Evolutionary conservation across 805 yeast genomes (phyloP), one percentile per base, ranked within the genome.

Genomic region (Kazachstania viticola): DNA sequence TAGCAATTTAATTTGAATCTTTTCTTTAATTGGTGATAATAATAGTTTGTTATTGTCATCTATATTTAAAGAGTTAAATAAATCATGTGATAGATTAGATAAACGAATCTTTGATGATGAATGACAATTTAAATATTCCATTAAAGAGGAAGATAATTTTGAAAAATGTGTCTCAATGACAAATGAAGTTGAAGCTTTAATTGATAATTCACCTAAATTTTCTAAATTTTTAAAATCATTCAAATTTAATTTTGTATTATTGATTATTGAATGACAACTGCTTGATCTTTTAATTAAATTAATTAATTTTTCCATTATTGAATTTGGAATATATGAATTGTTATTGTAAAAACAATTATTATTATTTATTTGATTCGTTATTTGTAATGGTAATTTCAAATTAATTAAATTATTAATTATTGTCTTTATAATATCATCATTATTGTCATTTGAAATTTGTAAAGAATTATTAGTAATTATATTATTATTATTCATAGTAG

Each of bases 211-310:
- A 0, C 94, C 94, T 31, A 81, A 51, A 8, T 54, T 61, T 44
- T 67, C 71, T 5, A 76, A 46, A 40, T 73, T 71, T 14, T 70
- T 67, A 38, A 40, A 45, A 39, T 3, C 49, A 46, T 33, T 45
- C 47, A 12, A 41, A 32, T 14, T 45, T 41, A 14, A 73, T 61
- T 36, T 70, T 72, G 17, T 5, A 6, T 15, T 18, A 9, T 29
- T 25, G 12, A 26, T 18, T 17, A 38, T 27, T 14, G 33, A 22
- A 24, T 69, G 61, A 43, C 84, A 77, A 16, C 79, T 67, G 37
- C 69, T 70, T 5, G 85, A 77, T 29, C 71, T 65, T 41, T 76
- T 79, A 31, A 79, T 67, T 29, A 61, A 64, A 17, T 58, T 51
- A 17, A 71, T 47, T 5, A 71, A 41, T 35, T 62, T 64, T 35